phyloP scores from a whole-genome alignment of 805 yeast species.

The Kazachstania viticola region DNA sequence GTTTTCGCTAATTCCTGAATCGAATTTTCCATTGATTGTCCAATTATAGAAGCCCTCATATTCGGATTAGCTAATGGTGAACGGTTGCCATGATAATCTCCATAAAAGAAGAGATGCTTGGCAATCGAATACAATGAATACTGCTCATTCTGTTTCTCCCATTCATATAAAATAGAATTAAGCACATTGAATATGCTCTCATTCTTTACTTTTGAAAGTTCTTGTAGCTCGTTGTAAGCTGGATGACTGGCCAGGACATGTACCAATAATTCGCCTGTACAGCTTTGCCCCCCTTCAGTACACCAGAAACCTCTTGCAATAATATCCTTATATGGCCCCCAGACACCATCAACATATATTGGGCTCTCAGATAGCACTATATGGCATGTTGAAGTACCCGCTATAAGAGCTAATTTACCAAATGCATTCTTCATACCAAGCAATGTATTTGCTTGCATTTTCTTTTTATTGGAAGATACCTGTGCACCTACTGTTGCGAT shows the following conservation, averaged over 20 bases:
- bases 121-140: slow-evolving; percentile 74
- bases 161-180: slow-evolving; percentile 59
- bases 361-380: slow-evolving; percentile 77
- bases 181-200: slow-evolving; percentile 73
- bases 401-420: slow-evolving; percentile 92
- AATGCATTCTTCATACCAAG: slow-evolving; percentile 54
- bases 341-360: slow-evolving; percentile 87
- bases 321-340: slow-evolving; percentile 97
- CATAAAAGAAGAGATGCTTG: slow-evolving; percentile 81
- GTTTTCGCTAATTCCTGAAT: slow-evolving; percentile 75
- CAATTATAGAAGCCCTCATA: slow-evolving; percentile 88
- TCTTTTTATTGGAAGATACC: slow-evolving; percentile 34
- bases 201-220: slow-evolving; percentile 54
- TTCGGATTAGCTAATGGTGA: slow-evolving; percentile 94
- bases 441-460: slow-evolving; percentile 31
- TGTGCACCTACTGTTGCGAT: slow-evolving; percentile 90
- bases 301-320: slow-evolving; percentile 86
- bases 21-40: slow-evolving; percentile 83
- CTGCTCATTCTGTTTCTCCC: slow-evolving; percentile 44
- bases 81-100: slow-evolving; percentile 93
- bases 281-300: slow-evolving; percentile 98
- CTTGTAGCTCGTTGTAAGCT: slow-evolving; percentile 62
- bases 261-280: slow-evolving; percentile 89
- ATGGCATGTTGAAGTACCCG: slow-evolving; percentile 97
- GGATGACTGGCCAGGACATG: slow-evolving; percentile 86